Evolutionary conservation across 106 monocot genomes (phyloP), one percentile per base, ranked within the genome.

Genomic region (Acorus calamus): DNA sequence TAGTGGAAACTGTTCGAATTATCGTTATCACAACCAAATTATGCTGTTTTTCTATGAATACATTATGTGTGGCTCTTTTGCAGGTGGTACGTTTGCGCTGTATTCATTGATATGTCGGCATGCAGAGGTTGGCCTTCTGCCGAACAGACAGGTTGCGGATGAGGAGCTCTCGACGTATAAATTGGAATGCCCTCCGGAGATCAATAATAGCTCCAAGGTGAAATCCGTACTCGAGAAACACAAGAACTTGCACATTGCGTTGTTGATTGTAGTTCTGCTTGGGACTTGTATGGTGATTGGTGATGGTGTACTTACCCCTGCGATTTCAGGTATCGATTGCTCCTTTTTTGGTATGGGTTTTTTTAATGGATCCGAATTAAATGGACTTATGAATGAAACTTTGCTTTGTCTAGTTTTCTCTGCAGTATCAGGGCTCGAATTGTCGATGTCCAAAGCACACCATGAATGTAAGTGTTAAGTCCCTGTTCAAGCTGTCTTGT

Each of bases 241-340:
- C 60, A 86, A 73, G 70, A 78, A 86, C 42, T 66, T 86, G 73
- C 86, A 82, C 48, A 69, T 42, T 44, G 78, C 66, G 10, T 53
- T 86, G 47, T 62, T 86, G 42, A 52, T 79, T 14, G 79, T 86
- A 45, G 86, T 86, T 53, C 76, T 86, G 86, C 72, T 86, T 59
- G 86, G 86, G 50, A 86, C 86, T 66, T 82, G 86, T 65, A 86
- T 86, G 86, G 86, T 86, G 46, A 86, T 86, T 65, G 86, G 86
- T 55, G 86, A 86, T 67, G 86, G 86, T 49, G 82, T 86, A 13
- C 82, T 86, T 11, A 86, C 86, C 63, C 86, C 86, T 9, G 78
- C 82, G n/a, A 82, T 86, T 52, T 86, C 86, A 59, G 86, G 86
- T 82, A 66, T 42, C 8, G 28, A 9, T 52, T 3, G 4, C 7